Percentiles rank a stretch among this genome's conserved stretches.
Evolutionary conservation across 2,329 filamentous ascomycete species (phyloP).

Genomic region (Diaporthe aspalathi): DNA sequence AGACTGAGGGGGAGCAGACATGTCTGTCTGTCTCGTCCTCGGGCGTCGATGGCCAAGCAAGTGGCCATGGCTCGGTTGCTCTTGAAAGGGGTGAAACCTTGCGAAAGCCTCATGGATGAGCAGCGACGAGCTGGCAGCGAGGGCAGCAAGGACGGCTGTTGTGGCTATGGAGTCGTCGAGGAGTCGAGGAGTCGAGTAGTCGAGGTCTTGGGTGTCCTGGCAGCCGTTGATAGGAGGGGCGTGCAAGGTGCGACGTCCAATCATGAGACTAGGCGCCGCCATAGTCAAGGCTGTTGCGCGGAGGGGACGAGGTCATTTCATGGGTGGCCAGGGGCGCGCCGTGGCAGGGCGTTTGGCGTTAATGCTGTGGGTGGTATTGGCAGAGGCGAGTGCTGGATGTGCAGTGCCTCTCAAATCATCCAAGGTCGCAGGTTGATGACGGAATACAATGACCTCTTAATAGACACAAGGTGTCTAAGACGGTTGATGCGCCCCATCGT

Average conservation of each 20-base stretch:
- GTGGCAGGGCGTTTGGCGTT: constrained; percentile 21
- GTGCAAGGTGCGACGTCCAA: not conserved
- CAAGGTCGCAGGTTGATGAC: constrained; percentile 21
- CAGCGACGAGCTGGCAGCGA: not conserved
- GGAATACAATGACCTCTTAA: too few species aligned
- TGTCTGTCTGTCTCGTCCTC: not conserved
- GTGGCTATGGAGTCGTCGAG: too few species aligned
- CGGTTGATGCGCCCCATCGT: not conserved
- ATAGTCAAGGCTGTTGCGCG: constrained; percentile 18
- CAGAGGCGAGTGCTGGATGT: not conserved
- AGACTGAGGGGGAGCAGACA: too few species aligned
- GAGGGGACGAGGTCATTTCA: constrained; percentile 2
- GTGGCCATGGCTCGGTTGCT: constrained; percentile 3
- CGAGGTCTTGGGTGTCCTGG: constrained; percentile 1
- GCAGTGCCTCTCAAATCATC: not conserved
- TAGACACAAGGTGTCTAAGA: too few species aligned
- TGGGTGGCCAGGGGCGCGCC: constrained; percentile 21
- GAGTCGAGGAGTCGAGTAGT: not conserved
- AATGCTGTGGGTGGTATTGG: constrained; percentile 24
- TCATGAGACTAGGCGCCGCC: constrained; percentile 24
- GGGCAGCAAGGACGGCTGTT: not conserved
- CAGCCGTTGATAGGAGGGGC: constrained; percentile 28
- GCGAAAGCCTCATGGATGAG: not conserved
- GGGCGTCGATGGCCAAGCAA: not conserved
- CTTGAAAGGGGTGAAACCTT: not conserved